phyloP scores from a whole-genome alignment of 2,329 filamentous ascomycete species.

The Fusarium sp. region DNA sequence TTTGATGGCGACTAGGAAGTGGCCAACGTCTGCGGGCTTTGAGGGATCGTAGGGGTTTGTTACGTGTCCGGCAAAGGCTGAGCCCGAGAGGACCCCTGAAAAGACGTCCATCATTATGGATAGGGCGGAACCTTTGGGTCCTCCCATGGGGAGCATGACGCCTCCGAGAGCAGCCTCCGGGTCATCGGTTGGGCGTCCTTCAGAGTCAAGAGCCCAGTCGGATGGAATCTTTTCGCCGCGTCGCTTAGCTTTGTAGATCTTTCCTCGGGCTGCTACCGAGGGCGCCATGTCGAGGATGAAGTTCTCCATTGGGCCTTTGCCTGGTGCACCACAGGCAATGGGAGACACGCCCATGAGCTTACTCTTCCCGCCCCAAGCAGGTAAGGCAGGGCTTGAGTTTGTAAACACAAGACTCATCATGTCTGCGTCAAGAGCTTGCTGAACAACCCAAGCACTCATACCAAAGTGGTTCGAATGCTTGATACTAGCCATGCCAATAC shows the following conservation, averaged over 20 bases:
- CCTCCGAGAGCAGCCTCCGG: constrained; percentile 77
- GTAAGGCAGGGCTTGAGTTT: constrained; percentile 78
- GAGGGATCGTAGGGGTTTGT: constrained; percentile 81
- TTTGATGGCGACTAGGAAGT: constrained; percentile 79
- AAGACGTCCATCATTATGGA: constrained; percentile 93
- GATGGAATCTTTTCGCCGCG: constrained; percentile 76
- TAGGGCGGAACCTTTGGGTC: constrained; percentile 82
- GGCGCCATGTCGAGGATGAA: constrained; percentile 85
- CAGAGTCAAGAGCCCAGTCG: constrained; percentile 80
- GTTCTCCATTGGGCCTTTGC: constrained; percentile 58
- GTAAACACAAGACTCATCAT: constrained; percentile 80
- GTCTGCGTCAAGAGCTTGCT: constrained; percentile 78
- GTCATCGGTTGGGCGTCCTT: constrained; percentile 78
- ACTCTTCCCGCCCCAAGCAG: constrained; percentile 75
- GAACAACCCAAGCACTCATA: constrained; percentile 85
- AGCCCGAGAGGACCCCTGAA: constrained; percentile 81
- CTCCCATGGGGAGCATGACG: constrained; percentile 89
- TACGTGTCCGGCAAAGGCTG: constrained; percentile 82
- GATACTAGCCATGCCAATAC: constrained; percentile 81
- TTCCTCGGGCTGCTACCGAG: constrained; percentile 76
- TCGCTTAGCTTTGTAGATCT: constrained; percentile 77
- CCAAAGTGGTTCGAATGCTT: constrained; percentile 86
- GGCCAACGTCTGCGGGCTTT: constrained; percentile 76
- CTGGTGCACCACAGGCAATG: constrained; percentile 81
- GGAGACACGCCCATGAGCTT: constrained; percentile 81